Base-by-base conservation (phyloP, 129 eudicot species). In the Flaveria ramosissima region DNA sequence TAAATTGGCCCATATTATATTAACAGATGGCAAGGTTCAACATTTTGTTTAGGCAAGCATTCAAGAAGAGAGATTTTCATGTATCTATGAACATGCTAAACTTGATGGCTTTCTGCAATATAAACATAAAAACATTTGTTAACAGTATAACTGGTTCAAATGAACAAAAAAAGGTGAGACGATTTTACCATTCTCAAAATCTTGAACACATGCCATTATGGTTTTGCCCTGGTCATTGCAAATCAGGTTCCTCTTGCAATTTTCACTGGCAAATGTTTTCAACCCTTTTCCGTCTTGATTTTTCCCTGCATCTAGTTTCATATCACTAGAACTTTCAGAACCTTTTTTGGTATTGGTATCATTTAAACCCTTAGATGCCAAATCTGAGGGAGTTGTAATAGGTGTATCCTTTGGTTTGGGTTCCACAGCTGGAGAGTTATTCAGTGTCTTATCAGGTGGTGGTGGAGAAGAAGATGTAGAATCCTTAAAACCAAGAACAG, bases 171-270 rank as follows among this genome's bases (percentile, higher is more conserved):
- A 20, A 57, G 70, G 68, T 55, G 9, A 55, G 16, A 7, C 30
- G 26, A 1, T 39, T 71, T 17, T 62, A 79, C 83, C 83, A 15
- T 11, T 72, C 50, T 62, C 73, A 72, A 71, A 47, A 72, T 72
- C 73, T 39, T 61, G 73, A 50, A 79, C 39, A 72, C 83, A 79
- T n/a, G 83, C 78, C 3, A 63, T 62, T 68, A 79, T 71, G 73
- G 78, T 62, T 72, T 72, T 62, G 24, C n/a, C 66, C 32, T 50
- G 73, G 47, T 79, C 78, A 51, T 45, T 79, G 56, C 83, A 79
- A 15, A 72, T 26, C 2, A 21, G 46, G 50, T 62, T 64, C 73
- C 73, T 78, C 16, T 79, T 72, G 66, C 83, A 79, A 41, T 43
- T 32, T 72, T 71, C 21, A 6, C 23, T 14, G n/a, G 55, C 55